Conservation (phyloP, 1,284 basidiomycete genomes). For the Flammula alnicola region DNA sequence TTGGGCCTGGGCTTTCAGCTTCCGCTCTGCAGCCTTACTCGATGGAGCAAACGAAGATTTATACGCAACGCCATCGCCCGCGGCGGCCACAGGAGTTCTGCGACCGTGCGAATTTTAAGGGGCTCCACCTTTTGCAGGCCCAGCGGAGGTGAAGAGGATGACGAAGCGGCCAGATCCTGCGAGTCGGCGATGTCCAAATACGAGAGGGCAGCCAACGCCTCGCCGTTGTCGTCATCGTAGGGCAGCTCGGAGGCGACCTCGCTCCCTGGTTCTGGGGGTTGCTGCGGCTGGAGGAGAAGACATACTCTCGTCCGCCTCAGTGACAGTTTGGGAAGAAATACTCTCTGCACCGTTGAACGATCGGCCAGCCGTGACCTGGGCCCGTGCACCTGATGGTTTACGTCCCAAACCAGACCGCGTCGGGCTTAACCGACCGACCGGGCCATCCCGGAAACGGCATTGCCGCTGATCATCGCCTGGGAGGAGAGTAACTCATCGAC, state of each 20-base stretch:
- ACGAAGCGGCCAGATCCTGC: constrained; percentile 15
- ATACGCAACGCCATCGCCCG: constrained; percentile 43
- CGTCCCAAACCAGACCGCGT: constrained; percentile 56
- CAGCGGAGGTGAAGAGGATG: constrained; percentile 22
- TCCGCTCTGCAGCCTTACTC: constrained; percentile 79
- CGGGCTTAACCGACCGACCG: constrained; percentile 34
- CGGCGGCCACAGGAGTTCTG: constrained; percentile 17
- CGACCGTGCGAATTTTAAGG: constrained; percentile 28
- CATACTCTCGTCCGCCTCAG: constrained; percentile 37
- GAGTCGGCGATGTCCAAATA: constrained; percentile 66
- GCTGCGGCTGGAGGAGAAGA: constrained; percentile 4
- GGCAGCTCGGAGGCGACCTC: constrained; percentile 20
- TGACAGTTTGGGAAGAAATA: constrained; percentile 38
- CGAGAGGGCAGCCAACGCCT: constrained; percentile 76
- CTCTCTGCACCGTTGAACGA: constrained; percentile 34
- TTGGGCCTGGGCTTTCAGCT: constrained; percentile 81
- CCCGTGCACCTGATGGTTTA: constrained; percentile 88
- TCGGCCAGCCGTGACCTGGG: constrained; percentile 48
- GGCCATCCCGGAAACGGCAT: constrained; percentile 6
- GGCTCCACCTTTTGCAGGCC: constrained; percentile 31
- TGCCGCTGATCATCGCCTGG: no score
- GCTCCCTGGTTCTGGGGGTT: constrained; percentile 15
- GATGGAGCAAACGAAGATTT: constrained; percentile 87
- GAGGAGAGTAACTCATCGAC: no score
- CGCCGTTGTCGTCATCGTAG: constrained; percentile 46